Evolutionary conservation across 306 rosid genomes (phyloP), one percentile per base, ranked within the genome.

Genomic region (Castanea mollissima): DNA sequence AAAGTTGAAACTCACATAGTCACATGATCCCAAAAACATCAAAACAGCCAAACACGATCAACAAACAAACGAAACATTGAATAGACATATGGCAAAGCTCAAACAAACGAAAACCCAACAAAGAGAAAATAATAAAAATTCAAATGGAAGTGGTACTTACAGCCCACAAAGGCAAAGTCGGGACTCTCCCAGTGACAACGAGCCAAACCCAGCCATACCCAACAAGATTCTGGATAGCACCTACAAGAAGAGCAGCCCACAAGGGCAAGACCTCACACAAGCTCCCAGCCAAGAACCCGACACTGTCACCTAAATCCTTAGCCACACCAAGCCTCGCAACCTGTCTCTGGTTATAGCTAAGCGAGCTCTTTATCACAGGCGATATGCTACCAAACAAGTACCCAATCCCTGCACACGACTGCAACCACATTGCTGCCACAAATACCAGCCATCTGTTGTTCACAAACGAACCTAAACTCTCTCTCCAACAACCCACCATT

Each of bases 391-490:
- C 99, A 20, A 91, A 95, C 67, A 95, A 52, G 85, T 95, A 95
- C 1, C 97, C 98, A 15, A 90, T 74, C 4, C 99, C 99, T 0
- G 99, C 99, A 80, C 94, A 89, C n/a, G 97, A 95, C 14, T 95
- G 99, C 70, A 95, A 51, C 98, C 99, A 95, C 93, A 92, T 95
- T 89, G 99, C 94, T 5, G 90, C 91, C 21, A 92, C 99, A 54
- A 95, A 95, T 4, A 95, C 99, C 21, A 95, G 85, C 99, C 99
- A 95, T 74, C 97, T 80, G 80, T 88, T 92, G 85, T 60, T 85
- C 52, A 83, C 59, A 23, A 94, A 84, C 0, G 84, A 81, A 19
- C 41, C 5, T 1, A 91, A 10, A 74, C 78, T 91, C 79, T 94
- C 98, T 21, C 60, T 65, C 1, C 82, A 78, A 11, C 8, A 63